These are phyloP conservation scores for Tricholoma terreum DNA, from an alignment of 768 basidiomycete species.

Conservation along the genomic window DNA sequence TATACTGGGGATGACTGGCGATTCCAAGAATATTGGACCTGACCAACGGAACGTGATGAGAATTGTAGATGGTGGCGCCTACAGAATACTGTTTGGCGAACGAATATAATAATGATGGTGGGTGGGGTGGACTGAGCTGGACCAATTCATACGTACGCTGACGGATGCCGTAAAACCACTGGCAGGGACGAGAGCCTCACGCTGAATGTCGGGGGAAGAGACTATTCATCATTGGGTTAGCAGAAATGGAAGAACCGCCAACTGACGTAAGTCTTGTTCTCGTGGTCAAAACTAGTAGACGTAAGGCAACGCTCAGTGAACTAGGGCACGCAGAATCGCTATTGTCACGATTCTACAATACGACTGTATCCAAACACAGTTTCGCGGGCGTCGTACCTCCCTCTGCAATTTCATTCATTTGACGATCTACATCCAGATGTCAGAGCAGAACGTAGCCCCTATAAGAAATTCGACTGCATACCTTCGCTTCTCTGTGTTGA, in stretches of 20 bases:
- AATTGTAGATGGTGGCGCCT: slow-evolving; percentile 49
- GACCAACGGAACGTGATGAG: slow-evolving; percentile 37
- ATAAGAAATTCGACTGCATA: no score
- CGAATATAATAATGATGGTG: no score
- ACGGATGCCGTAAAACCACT: slow-evolving; percentile 67
- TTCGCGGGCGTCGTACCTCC: slow-evolving; percentile 55
- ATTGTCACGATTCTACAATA: slow-evolving; percentile 57
- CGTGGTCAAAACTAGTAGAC: slow-evolving; percentile 54
- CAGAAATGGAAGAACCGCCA: neutral
- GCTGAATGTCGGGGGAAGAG: slow-evolving; percentile 67
- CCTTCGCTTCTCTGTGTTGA: slow-evolving; percentile 66
- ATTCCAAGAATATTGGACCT: slow-evolving; percentile 55
- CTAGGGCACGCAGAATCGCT: slow-evolving; percentile 46
- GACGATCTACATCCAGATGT: slow-evolving; percentile 41
- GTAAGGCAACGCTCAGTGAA: slow-evolving; percentile 50
- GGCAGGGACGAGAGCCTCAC: slow-evolving; percentile 69
- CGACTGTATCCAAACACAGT: slow-evolving; percentile 47
- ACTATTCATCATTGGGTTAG: slow-evolving; percentile 34
- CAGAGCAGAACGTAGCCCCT: neutral
- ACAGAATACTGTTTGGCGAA: slow-evolving; percentile 49
- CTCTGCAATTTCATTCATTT: slow-evolving; percentile 61
- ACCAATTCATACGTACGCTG: slow-evolving; percentile 33
- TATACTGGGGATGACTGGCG: slow-evolving; percentile 24
- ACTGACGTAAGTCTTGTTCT: slow-evolving; percentile 56
- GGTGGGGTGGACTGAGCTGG: no score